Base-by-base conservation (phyloP, 306 rosid genomes). In the Inga oerstediana region DNA sequence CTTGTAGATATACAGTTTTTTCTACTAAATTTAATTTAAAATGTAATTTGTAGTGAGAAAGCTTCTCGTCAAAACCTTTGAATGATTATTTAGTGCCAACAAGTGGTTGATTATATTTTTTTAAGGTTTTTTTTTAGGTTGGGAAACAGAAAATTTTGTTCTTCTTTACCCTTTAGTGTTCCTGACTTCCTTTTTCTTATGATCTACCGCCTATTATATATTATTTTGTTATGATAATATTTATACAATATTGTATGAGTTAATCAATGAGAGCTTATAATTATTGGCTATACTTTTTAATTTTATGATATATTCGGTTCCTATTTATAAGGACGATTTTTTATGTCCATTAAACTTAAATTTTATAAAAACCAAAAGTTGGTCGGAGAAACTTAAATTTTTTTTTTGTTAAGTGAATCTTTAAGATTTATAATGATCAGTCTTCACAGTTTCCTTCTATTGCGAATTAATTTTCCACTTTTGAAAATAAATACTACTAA, bases 71-170 rank as follows among this genome's bases (percentile, higher is more conserved):
- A 44, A 3, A 27, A 5, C 9, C 17, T 27, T 12, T 65, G 73
- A 11, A 62, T 72, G 51, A 61, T 68, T 30, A 71, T n/a, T 12
- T 72, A 41, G 54, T 3, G 82, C 74, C 76, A 87, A 83, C 82
- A 76, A 80, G 75, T 84, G 79, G 51, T 4, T 46, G n/a, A 61
- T 72, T 30, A 58, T 48, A 32, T 30, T 30, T 43, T 45, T 27
- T 27, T 27, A 0, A 27, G 30, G 30, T 27, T 27, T 27, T 27
- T 27, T 27, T 27, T 76, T 27, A 30, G 34, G 35, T 13, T 22
- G 32, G 19, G 20, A 3, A 20, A 10, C 62, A 52, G 43, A 32
- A 32, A 52, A 39, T 19, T 9, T 19, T 19, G 20, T 69, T 39
- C 16, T 39, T 68, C 49, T 19, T 32, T 5, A 14, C 12, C 51